Conservation (phyloP, 805 yeast species). For the Sungouiozyma intestinalis region DNA sequence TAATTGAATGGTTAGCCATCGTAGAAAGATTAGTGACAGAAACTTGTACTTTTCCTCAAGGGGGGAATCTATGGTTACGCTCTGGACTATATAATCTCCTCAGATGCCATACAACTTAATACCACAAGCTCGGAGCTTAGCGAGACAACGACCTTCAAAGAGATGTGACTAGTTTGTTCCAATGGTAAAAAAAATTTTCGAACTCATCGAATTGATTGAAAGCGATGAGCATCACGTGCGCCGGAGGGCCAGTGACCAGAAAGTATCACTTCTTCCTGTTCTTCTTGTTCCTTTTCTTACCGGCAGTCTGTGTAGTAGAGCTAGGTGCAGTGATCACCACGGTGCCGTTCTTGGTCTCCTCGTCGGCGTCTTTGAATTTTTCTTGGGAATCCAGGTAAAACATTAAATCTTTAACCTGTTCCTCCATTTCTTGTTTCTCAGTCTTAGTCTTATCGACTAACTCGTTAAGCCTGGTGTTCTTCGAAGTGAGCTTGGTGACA, state of each 20-base stretch:
- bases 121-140: neutral
- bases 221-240: neutral
- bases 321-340: slow-evolving; percentile 32
- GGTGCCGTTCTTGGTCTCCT: slow-evolving; percentile 65
- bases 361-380: slow-evolving; percentile 59
- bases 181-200: neutral
- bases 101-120: neutral
- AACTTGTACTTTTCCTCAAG: neutral
- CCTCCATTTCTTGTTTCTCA: slow-evolving; percentile 42
- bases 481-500: slow-evolving; percentile 32
- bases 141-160: too few species aligned
- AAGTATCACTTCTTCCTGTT: slow-evolving; percentile 6
- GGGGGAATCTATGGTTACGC: too few species aligned
- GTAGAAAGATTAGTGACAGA: neutral
- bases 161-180: too few species aligned
- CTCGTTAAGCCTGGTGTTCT: slow-evolving; percentile 29
- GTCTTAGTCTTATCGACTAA: slow-evolving; percentile 28
- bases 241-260: neutral
- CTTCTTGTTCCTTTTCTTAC: slow-evolving; percentile 9
- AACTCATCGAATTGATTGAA: neutral
- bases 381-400: slow-evolving; percentile 64
- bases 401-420: slow-evolving; percentile 70
- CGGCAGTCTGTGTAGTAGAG: neutral
- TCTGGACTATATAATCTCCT: neutral
- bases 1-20: slow-evolving; percentile 68